Conservation (phyloP, 768 basidiomycete species). For the Leucogyrophana mollusca region DNA sequence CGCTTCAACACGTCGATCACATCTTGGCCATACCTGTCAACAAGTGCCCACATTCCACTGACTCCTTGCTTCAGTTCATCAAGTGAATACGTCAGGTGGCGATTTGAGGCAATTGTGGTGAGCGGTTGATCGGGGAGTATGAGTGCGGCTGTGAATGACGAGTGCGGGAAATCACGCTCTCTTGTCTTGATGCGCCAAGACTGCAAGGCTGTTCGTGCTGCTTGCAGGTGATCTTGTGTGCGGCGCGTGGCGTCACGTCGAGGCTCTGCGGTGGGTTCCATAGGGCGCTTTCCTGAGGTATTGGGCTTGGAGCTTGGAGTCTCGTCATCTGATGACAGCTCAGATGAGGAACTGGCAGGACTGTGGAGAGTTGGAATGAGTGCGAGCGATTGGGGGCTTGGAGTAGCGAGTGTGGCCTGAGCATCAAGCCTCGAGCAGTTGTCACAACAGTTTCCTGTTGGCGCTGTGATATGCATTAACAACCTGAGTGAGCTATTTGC, state of each 20-base stretch:
- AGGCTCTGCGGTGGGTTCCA: conserved; percentile 8
- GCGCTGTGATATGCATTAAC: conserved; percentile 3
- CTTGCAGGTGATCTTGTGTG: not conserved
- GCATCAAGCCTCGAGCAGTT: not conserved
- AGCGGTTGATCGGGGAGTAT: conserved; percentile 27
- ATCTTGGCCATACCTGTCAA: conserved; percentile 19
- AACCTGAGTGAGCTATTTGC: not conserved
- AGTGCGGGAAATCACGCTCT: too few species aligned
- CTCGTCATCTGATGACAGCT: too few species aligned
- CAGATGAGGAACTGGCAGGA: too few species aligned
- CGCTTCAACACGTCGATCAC: conserved; percentile 16
- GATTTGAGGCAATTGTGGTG: conserved; percentile 19
- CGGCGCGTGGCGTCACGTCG: conserved; percentile 8
- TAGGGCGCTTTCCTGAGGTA: conserved; percentile 18
- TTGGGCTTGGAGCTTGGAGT: conserved; percentile 3
- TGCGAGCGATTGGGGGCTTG: not conserved
- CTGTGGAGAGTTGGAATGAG: not conserved
- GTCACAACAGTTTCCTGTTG: conserved; percentile 22
- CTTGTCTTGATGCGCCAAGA: conserved; percentile 6
- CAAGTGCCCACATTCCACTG: conserved; percentile 2
- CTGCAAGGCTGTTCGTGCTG: not conserved
- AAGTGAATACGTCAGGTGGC: conserved; percentile 6
- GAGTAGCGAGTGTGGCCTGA: too few species aligned
- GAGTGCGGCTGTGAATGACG: not conserved
- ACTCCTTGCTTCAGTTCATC: conserved; percentile 7